Evolutionary conservation across 179 eudicot genomes (phyloP).

Genomic region (Patellifolia procumbens): DNA sequence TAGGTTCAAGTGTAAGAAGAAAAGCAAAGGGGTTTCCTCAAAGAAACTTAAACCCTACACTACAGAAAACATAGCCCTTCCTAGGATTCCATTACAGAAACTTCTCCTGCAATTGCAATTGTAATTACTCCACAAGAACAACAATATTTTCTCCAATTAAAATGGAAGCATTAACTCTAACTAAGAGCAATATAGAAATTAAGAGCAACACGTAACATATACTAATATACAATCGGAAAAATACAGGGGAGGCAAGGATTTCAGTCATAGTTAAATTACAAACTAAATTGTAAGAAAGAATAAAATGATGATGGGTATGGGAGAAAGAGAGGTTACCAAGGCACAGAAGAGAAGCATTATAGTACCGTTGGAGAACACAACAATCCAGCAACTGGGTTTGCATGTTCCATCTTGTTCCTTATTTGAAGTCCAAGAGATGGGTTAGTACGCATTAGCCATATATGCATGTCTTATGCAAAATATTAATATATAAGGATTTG

Average conservation of each 20-base stretch:
- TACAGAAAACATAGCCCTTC: not conserved
- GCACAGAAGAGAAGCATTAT: too few relatives aligned
- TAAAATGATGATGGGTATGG: too few relatives aligned
- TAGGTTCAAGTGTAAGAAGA: not conserved
- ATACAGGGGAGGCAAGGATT: not conserved
- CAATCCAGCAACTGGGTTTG: too few relatives aligned
- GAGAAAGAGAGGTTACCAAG: not conserved
- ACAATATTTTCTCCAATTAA: not conserved
- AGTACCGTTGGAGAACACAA: too few relatives aligned
- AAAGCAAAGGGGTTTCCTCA: not conserved
- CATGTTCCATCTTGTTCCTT: too few relatives aligned
- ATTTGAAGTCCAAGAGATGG: too few relatives aligned
- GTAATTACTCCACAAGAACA: not conserved
- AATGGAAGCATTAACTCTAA: not conserved
- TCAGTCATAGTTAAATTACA: too few relatives aligned
- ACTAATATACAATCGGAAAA: not conserved
- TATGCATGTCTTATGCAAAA: too few relatives aligned
- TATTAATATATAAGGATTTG: too few relatives aligned
- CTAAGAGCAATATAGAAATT: not conserved
- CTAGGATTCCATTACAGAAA: not conserved
- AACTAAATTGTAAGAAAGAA: too few relatives aligned
- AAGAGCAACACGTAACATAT: not conserved
- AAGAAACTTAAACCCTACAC: not conserved
- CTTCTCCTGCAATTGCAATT: not conserved
- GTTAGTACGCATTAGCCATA: too few relatives aligned